Conservation (phyloP, 1,284 basidiomycete genomes). For the Cryptococcus jaspeensis region DNA sequence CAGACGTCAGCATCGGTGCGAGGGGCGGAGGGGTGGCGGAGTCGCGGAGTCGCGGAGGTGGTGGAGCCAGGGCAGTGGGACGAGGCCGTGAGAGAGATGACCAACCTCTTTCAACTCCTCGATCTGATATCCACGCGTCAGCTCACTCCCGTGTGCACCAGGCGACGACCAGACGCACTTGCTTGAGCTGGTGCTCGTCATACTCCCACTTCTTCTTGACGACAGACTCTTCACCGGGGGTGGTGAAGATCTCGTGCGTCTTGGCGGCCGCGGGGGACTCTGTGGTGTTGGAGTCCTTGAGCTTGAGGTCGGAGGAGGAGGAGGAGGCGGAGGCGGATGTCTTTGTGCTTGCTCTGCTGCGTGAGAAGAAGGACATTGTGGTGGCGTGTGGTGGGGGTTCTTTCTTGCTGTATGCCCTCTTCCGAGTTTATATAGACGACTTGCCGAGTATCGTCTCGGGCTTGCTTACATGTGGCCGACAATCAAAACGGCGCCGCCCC, state of each 20-base stretch:
- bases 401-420: no score
- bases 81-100: slow-evolving; percentile 7
- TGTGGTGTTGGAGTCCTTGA: slow-evolving; percentile 13
- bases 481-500: no score
- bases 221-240: slow-evolving; percentile 54
- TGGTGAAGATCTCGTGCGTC: slow-evolving; percentile 55
- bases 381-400: not conserved
- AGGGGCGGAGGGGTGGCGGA: not conserved
- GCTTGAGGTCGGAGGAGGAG: slow-evolving; percentile 20
- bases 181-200: slow-evolving; percentile 61
- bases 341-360: not conserved
- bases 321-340: slow-evolving; percentile 23
- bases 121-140: slow-evolving; percentile 51
- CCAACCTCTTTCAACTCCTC: slow-evolving; percentile 63
- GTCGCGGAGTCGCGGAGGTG: not conserved
- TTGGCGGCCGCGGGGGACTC: slow-evolving; percentile 16
- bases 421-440: no score
- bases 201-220: slow-evolving; percentile 62
- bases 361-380: slow-evolving; percentile 24
- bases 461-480: not conserved
- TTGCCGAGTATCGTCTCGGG: not conserved
- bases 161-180: slow-evolving; percentile 23
- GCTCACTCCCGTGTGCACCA: not conserved
- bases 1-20: not conserved
- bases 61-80: not conserved